Evolutionary conservation across 768 basidiomycete species (phyloP), one percentile per base, ranked within the genome.

Genomic region (Naganishia randhawae): DNA sequence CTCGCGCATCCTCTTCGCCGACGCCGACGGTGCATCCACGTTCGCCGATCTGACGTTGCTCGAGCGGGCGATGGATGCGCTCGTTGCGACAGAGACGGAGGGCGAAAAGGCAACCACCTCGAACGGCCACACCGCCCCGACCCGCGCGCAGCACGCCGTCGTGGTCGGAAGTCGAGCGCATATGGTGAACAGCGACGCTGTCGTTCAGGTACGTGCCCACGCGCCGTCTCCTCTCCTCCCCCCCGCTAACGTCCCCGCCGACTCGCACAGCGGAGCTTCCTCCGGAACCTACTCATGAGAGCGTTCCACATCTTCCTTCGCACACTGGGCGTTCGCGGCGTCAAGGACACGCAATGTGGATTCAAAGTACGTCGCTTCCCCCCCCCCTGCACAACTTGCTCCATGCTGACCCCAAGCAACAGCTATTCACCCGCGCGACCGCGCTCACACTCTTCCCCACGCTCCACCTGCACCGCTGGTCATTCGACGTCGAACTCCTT

Each of bases 261-360:
- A 17, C 48, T 14, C 41, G 32, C 27, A 3, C 78, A 96, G 92
- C 89, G 94, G 32, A 95, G 92, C 8, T 71, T 89, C 50, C 80
- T 95, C 22, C 89, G 94, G 35, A 97, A 96, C 75, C 81, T 95
- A 68, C 87, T 95, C 66, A 97, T 96, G 94, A 88, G 95, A 75
- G 89, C 89, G 4, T 85, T 97, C 67, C 94, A 97, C 78, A 87
- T 90, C 22, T 87, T 93, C 76, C 84, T 96, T 10, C 87, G 89
- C 39, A 85, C 95, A 52, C 87, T 95, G 33, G 93, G 94, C 53
- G 92, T 93, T 3, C 88, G 88, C 9, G 88, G 91, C 75, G 89
- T 95, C 69, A 86, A 90, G 29, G 93, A 96, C 81, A 97, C 94
- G 19, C 94, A 96, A 77, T 96, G 94, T 76, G 94, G 94, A 35